These are phyloP conservation scores for Gamarada debralockiae DNA, from an alignment of 495 filamentous ascomycete genomes.

Conservation along the genomic window DNA sequence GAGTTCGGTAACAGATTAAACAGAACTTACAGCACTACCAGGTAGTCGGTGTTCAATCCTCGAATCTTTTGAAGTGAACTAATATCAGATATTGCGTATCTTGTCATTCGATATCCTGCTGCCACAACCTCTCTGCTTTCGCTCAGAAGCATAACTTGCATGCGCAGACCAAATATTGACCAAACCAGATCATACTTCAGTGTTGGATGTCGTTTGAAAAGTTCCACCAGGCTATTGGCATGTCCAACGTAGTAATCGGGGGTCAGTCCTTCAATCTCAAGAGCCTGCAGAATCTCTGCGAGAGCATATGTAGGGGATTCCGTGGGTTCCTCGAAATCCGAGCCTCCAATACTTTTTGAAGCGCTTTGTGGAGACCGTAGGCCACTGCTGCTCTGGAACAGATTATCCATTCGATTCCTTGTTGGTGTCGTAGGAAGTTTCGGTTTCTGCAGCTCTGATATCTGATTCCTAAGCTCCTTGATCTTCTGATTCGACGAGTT, in stretches of 20 bases:
- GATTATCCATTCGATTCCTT: conserved; percentile 58
- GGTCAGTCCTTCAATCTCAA: conserved; percentile 82
- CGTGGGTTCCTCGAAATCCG: conserved; percentile 59
- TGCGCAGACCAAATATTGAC: conserved; percentile 86
- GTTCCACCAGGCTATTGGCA: conserved; percentile 84
- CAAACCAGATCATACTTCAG: conserved; percentile 95
- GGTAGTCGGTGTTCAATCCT: conserved; percentile 80
- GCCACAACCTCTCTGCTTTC: conserved; percentile 95
- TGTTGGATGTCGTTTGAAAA: conserved; percentile 89
- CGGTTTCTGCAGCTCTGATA: conserved; percentile 61
- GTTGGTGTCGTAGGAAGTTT: conserved; percentile 72
- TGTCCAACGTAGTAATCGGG: conserved; percentile 92
- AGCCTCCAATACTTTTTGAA: conserved; percentile 44
- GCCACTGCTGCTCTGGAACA: conserved; percentile 58
- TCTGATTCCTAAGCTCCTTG: conserved; percentile 71
- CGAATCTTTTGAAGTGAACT: conserved; percentile 86
- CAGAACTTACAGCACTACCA: conserved; percentile 66
- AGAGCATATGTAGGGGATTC: conserved; percentile 87
- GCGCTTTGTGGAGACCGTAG: conserved; percentile 63
- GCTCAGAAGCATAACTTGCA: conserved; percentile 92
- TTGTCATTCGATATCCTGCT: conserved; percentile 86
- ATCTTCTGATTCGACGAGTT: conserved; percentile 89
- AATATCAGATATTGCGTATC: conserved; percentile 91
- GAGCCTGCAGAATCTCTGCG: conserved; percentile 78
- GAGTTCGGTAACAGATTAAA: not conserved